These are phyloP conservation scores for Cryptococcus sp. DNA, from an alignment of 1,284 basidiomycete species.

Conservation along the genomic window DNA sequence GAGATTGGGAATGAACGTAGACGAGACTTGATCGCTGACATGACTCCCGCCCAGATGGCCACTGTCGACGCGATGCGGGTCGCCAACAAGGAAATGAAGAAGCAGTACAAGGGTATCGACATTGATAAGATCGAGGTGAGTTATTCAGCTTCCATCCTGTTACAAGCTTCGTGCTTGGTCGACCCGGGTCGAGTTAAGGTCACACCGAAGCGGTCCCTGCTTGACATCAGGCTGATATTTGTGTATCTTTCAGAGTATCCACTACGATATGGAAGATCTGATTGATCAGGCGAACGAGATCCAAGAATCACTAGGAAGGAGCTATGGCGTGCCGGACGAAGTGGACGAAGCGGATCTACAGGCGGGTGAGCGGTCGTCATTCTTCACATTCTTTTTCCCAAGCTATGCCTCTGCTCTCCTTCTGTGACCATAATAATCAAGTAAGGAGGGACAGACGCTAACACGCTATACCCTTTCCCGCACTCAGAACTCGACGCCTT, in stretches of 20 bases:
- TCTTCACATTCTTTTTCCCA: neutral
- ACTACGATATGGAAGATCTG: slow-evolving; percentile 97
- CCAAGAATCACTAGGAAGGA: slow-evolving; percentile 88
- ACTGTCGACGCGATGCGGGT: slow-evolving; percentile 96
- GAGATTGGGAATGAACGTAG: neutral
- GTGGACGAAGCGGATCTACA: slow-evolving; percentile 96
- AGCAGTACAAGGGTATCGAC: slow-evolving; percentile 96
- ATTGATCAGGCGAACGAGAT: slow-evolving; percentile 98
- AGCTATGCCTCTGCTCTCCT: neutral
- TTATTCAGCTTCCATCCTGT: slow-evolving; percentile 8
- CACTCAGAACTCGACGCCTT: slow-evolving; percentile 81
- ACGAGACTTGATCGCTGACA: neutral
- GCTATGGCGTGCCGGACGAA: slow-evolving; percentile 96
- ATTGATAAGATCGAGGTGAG: slow-evolving; percentile 96
- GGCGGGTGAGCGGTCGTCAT: slow-evolving; percentile 67
- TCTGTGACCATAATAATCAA: neutral
- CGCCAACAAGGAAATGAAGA: slow-evolving; percentile 97
- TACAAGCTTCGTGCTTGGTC: neutral
- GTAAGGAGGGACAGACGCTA: neutral
- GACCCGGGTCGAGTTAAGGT: neutral
- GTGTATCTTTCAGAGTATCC: slow-evolving; percentile 67
- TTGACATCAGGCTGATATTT: neutral
- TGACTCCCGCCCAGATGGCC: slow-evolving; percentile 67
- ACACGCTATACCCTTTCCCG: slow-evolving; percentile 3
- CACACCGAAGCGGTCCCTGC: no score